Conservation (phyloP, 1,139 yeast species). For the Nakaseomyces bracarensis region DNA sequence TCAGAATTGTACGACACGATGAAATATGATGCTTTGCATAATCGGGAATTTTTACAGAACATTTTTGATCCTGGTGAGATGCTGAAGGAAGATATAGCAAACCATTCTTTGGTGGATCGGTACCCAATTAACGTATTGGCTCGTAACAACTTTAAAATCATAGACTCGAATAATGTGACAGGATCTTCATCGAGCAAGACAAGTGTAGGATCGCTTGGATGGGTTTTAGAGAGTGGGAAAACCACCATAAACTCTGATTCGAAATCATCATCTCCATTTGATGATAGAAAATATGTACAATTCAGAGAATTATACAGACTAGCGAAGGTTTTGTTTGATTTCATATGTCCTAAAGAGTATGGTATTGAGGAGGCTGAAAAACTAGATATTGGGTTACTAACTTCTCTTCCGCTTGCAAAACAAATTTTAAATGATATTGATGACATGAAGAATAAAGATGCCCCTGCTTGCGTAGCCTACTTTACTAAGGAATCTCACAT, state of each 20-base stretch:
- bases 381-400: constrained; percentile 87
- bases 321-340: constrained; percentile 90
- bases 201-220: constrained; percentile 64
- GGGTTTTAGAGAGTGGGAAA: constrained; percentile 53
- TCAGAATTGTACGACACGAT: constrained; percentile 95
- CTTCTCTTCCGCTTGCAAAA: constrained; percentile 88
- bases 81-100: constrained; percentile 48
- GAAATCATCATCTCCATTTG: constrained; percentile 55
- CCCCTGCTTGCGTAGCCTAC: constrained; percentile 79
- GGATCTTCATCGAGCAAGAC: constrained; percentile 25
- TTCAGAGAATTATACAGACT: constrained; percentile 81
- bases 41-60: constrained; percentile 76
- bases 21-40: constrained; percentile 97
- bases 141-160: constrained; percentile 58
- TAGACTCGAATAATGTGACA: constrained; percentile 18
- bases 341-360: constrained; percentile 96
- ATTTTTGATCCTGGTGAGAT: constrained; percentile 63
- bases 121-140: constrained; percentile 76
- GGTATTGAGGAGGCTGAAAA: constrained; percentile 96
- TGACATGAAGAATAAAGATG: constrained; percentile 65
- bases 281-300: constrained; percentile 68
- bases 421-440: constrained; percentile 78
- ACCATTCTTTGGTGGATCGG: constrained; percentile 59
- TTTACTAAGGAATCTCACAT: constrained; percentile 97
- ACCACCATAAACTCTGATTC: constrained; percentile 33